Evolutionary conservation across 1,139 yeast species (phyloP).

Genomic region (Hyphopichia wangnamkhiaoensis): DNA sequence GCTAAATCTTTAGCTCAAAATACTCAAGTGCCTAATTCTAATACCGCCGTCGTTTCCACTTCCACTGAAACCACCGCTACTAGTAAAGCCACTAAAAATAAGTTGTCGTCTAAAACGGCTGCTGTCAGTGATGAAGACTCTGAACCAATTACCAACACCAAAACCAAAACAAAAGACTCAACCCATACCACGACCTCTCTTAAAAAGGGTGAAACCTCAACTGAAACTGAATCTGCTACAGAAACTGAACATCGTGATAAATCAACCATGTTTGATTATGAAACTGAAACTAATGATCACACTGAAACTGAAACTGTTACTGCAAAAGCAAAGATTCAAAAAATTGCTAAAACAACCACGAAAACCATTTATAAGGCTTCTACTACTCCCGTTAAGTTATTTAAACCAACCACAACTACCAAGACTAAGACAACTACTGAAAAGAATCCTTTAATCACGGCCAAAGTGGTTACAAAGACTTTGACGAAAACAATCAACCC

Average conservation of each 20-base stretch:
- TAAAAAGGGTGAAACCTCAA: conserved; percentile 2
- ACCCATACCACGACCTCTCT: conserved; percentile 2
- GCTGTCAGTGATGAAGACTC: background rate
- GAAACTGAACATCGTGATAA: conserved; percentile 4
- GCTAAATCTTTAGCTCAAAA: conserved; percentile 5
- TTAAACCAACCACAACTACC: conserved; percentile 16
- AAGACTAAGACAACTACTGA: conserved; percentile 22
- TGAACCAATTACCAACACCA: conserved; percentile 3
- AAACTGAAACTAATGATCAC: conserved; percentile 15
- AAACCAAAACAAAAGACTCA: background rate
- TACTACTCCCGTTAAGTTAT: conserved; percentile 21
- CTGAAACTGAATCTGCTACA: conserved; percentile 4
- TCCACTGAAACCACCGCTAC: background rate
- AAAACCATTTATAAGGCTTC: conserved; percentile 27
- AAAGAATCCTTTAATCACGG: conserved; percentile 29
- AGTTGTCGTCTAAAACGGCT: conserved; percentile 2
- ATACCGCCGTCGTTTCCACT: conserved; percentile 2
- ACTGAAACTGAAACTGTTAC: conserved; percentile 8
- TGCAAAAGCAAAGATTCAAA: conserved; percentile 14
- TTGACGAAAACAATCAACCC: conserved; percentile 6
- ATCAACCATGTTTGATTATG: conserved; percentile 12
- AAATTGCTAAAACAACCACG: conserved; percentile 27
- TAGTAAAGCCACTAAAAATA: conserved; percentile 2
- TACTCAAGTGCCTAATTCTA: background rate
- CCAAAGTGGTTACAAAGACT: conserved; percentile 16